These are phyloP conservation scores for Cordyceps farinosa DNA, from an alignment of 2,329 filamentous ascomycete species.

Conservation along the genomic window DNA sequence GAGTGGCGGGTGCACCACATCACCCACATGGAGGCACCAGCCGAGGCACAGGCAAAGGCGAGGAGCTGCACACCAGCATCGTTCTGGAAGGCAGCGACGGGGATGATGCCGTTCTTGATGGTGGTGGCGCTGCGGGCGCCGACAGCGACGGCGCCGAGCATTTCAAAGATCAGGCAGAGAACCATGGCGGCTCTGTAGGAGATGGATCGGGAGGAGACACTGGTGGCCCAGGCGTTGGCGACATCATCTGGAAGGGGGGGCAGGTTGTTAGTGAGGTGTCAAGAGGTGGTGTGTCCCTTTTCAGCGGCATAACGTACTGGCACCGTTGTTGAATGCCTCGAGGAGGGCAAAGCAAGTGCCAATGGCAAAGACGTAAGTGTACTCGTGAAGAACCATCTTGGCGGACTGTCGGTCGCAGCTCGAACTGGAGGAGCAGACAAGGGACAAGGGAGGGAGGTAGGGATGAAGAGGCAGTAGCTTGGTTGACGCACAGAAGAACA, in stretches of 20 bases:
- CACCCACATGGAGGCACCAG: constrained; percentile 66
- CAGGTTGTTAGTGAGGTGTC: neutral
- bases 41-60: constrained; percentile 61
- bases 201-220: constrained; percentile 74
- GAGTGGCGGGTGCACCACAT: constrained; percentile 77
- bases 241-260: constrained; percentile 61
- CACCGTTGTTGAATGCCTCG: constrained; percentile 75
- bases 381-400: constrained; percentile 58
- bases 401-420: constrained; percentile 9
- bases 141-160: constrained; percentile 63
- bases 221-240: constrained; percentile 78
- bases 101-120: constrained; percentile 76
- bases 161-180: constrained; percentile 63
- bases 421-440: neutral
- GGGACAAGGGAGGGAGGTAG: neutral
- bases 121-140: constrained; percentile 69
- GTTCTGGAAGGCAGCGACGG: constrained; percentile 51
- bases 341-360: constrained; percentile 74
- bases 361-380: constrained; percentile 70
- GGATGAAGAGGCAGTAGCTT: neutral
- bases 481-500: neutral
- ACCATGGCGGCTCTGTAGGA: constrained; percentile 67
- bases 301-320: constrained; percentile 53
- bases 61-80: constrained; percentile 66
- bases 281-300: neutral